A percentile compares a stretch with the other conserved stretches of the same genome.
Conservation (phyloP, 306 rosid species). For the Vigna reflexopilosa region DNA sequence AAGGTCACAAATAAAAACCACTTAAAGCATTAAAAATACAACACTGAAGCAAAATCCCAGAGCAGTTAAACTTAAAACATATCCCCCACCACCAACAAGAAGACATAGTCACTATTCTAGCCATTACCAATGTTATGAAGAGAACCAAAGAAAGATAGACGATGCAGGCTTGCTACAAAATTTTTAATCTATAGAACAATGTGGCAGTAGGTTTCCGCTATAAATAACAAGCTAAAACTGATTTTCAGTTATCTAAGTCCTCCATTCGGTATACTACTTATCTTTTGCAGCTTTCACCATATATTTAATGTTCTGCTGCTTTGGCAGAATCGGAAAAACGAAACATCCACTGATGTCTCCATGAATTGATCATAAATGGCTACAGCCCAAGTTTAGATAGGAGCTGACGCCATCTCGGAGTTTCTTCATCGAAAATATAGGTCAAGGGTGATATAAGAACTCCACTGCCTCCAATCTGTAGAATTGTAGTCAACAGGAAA, state of each 20-base stretch:
- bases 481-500: conserved; percentile 34
- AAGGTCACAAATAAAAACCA: conserved; percentile 22
- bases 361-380: conserved; percentile 10
- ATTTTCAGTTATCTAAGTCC: conserved; percentile 23
- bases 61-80: neutral
- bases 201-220: neutral
- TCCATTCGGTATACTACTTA: neutral
- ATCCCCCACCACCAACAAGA: neutral
- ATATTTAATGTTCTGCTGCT: conserved; percentile 5
- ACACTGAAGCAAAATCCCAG: conserved; percentile 6
- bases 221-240: conserved; percentile 7
- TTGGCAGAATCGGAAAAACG: neutral
- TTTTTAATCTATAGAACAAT: conserved; percentile 11
- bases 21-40: conserved; percentile 22
- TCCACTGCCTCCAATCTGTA: conserved; percentile 97
- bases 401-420: conserved; percentile 92
- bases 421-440: conserved; percentile 94
- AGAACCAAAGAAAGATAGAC: neutral
- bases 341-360: conserved; percentile 10
- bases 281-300: conserved; percentile 18
- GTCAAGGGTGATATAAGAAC: conserved; percentile 96
- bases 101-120: neutral
- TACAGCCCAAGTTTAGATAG: conserved; percentile 75
- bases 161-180: conserved; percentile 34
- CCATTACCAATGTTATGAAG: neutral